Evolutionary conservation across 768 basidiomycete species (phyloP).

Genomic region (Mycena amicta): DNA sequence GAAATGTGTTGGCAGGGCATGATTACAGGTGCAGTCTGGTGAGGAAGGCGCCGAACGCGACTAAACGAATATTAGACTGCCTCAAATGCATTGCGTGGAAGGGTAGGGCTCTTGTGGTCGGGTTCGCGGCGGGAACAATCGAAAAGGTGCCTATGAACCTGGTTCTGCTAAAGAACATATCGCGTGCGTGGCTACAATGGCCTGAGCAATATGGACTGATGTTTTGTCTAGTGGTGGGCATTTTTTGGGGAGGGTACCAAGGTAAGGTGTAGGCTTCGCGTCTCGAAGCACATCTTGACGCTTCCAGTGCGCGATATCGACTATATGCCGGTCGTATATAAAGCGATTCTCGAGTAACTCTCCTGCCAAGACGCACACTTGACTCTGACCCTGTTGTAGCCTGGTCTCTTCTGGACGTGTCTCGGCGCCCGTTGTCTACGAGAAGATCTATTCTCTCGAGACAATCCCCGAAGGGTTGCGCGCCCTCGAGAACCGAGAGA

Average conservation of each 20-base stretch:
- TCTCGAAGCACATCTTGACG: too few species aligned
- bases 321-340: conserved; percentile 71
- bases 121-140: conserved; percentile 84
- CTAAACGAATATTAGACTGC: conserved; percentile 69
- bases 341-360: conserved; percentile 60
- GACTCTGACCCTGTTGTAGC: conserved; percentile 36
- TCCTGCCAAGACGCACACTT: not conserved
- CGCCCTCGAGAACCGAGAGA: conserved; percentile 80
- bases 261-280: too few species aligned
- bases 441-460: conserved; percentile 70
- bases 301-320: conserved; percentile 70
- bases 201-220: conserved; percentile 1
- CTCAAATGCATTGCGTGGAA: conserved; percentile 96
- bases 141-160: conserved; percentile 89
- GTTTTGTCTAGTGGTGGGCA: not conserved
- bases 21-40: conserved; percentile 22
- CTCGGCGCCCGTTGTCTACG: conserved; percentile 67
- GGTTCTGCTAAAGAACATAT: conserved; percentile 83
- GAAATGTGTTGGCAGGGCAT: conserved; percentile 9
- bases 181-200: conserved; percentile 32
- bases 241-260: conserved; percentile 17
- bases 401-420: conserved; percentile 68
- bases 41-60: too few species aligned
- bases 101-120: conserved; percentile 89
- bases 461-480: conserved; percentile 64